Conservation (phyloP, 2,329 filamentous ascomycete species). For the Neonectria faginata region DNA sequence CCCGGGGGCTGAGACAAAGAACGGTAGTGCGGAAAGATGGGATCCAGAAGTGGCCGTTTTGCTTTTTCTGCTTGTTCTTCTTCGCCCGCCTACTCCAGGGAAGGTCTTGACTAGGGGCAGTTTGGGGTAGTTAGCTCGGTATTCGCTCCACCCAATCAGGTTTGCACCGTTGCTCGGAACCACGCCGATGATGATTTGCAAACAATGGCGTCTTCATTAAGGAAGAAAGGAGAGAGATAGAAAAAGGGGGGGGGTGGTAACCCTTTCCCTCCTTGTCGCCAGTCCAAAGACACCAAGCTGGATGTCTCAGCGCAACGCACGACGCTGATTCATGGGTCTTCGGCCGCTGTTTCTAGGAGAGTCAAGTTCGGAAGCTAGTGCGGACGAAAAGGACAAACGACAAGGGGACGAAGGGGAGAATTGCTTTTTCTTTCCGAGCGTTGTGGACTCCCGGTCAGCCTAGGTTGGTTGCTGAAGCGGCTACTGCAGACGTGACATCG, state of each 20-base stretch:
- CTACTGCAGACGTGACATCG: constrained; percentile 10
- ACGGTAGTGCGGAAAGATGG: constrained; percentile 8
- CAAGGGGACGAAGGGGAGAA: neutral
- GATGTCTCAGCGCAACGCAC: constrained; percentile 11
- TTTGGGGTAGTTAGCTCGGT: constrained; percentile 7
- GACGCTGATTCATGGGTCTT: constrained; percentile 5
- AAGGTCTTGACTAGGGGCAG: constrained; percentile 15
- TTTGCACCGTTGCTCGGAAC: constrained; percentile 14
- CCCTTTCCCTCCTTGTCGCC: neutral
- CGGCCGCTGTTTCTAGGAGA: constrained; percentile 8
- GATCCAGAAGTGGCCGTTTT: neutral
- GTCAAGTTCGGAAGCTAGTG: constrained; percentile 14
- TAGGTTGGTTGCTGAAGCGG: constrained; percentile 1
- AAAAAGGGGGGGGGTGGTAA: no score
- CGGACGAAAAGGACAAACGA: neutral
- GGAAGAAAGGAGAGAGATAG: constrained; percentile 1
- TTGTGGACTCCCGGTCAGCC: neutral
- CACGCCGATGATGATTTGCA: constrained; percentile 11
- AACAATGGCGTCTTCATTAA: constrained; percentile 8
- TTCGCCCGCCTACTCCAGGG: neutral
- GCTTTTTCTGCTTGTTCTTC: neutral
- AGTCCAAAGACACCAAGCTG: neutral
- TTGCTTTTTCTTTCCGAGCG: neutral
- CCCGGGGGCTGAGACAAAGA: constrained; percentile 3
- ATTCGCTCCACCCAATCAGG: constrained; percentile 15